These are phyloP conservation scores for Tulasnella sp. DNA, from an alignment of 768 basidiomycete species.

Conservation along the genomic window DNA sequence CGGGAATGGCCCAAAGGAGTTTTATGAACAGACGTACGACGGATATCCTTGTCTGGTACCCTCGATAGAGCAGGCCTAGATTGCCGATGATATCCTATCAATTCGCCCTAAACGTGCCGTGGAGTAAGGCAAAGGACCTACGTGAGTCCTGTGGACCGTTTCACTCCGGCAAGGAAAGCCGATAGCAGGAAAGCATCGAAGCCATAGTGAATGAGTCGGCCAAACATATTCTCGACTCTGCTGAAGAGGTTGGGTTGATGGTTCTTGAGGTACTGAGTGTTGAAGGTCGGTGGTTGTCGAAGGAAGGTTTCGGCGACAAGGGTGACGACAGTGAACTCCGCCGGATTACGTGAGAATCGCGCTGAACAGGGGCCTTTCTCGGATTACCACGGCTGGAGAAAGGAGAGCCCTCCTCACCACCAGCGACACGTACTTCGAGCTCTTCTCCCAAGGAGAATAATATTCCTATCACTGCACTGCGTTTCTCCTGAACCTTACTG, in stretches of 20 bases:
- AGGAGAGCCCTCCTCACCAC: neutral
- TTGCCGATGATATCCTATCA: neutral
- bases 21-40: slow-evolving; percentile 53
- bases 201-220: slow-evolving; percentile 65
- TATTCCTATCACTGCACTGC: neutral
- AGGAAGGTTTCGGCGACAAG: neutral
- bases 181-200: slow-evolving; percentile 75
- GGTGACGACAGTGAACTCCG: slow-evolving; percentile 5
- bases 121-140: slow-evolving; percentile 41
- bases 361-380: neutral
- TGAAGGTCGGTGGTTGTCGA: neutral
- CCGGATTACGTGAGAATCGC: slow-evolving; percentile 9
- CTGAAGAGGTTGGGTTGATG: neutral
- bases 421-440: neutral
- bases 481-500: slow-evolving; percentile 1
- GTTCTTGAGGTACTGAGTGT: neutral
- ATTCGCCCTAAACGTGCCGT: slow-evolving; percentile 10
- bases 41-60: slow-evolving; percentile 84
- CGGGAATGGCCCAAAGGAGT: neutral
- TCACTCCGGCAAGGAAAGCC: slow-evolving; percentile 79
- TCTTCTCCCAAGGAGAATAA: neutral
- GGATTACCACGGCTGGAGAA: neutral
- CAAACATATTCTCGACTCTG: slow-evolving; percentile 47
- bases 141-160: slow-evolving; percentile 81
- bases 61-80: slow-evolving; percentile 65